phyloP scores from a whole-genome alignment of 306 rosid genomes.

The Inga leiocalycina region DNA sequence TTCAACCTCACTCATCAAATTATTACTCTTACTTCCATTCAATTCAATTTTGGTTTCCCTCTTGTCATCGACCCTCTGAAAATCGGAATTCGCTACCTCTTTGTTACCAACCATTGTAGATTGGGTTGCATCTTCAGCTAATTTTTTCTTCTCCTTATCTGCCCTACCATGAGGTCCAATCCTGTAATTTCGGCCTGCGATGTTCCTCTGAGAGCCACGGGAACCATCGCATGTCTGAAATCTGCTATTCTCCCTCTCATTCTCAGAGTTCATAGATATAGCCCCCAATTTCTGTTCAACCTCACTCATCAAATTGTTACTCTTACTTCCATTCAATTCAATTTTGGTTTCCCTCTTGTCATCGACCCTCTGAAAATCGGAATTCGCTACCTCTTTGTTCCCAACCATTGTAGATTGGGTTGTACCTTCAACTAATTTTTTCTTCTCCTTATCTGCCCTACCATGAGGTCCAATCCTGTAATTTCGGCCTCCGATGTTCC shows the following conservation, averaged over 20 bases:
- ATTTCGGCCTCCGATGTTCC: background rate
- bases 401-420: background rate
- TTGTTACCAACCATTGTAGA: constrained; percentile 10
- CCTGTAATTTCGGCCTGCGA: background rate
- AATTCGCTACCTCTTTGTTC: background rate
- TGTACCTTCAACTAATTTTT: background rate
- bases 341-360: constrained; percentile 9
- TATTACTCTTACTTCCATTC: constrained; percentile 1
- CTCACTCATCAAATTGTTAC: background rate
- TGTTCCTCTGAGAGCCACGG: background rate
- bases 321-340: constrained; percentile 11
- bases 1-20: constrained; percentile 19
- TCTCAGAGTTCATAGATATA: constrained; percentile 21
- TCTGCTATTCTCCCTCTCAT: constrained; percentile 5
- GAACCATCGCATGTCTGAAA: background rate
- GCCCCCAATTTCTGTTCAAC: constrained; percentile 31
- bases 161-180: background rate
- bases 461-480: background rate
- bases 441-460: background rate
- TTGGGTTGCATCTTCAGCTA: background rate
- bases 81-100: background rate
- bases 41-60: constrained; percentile 7
- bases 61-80: constrained; percentile 10
- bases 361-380: constrained; percentile 2
- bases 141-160: background rate